A percentile compares a stretch with the other conserved stretches of the same genome.
phyloP scores from a whole-genome alignment of 805 yeast species.

The Candida boidinii region DNA sequence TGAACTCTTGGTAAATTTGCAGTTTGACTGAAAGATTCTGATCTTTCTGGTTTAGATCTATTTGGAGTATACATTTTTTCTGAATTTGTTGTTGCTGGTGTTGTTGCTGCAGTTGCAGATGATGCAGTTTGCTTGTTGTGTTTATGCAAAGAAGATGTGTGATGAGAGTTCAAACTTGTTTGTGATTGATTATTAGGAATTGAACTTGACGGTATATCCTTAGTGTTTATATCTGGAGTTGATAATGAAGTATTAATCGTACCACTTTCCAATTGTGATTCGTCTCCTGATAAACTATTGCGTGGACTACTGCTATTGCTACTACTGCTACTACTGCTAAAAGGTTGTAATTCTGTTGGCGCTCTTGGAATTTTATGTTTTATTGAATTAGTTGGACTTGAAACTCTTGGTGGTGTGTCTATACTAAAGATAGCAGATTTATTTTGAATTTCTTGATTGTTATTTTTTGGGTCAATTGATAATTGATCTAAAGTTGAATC shows the following conservation, averaged over 20 bases:
- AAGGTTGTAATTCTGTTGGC: conserved; percentile 51
- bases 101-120: conserved; percentile 1
- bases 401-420: conserved; percentile 29
- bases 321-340: conserved; percentile 35
- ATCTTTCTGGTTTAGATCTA: conserved; percentile 15
- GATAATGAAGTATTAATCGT: neutral
- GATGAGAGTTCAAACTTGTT: neutral
- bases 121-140: neutral
- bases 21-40: conserved; percentile 19
- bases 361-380: conserved; percentile 23
- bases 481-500: no score
- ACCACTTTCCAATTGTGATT: neutral
- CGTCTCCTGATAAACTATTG: neutral
- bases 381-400: conserved; percentile 11
- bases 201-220: no score
- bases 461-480: no score
- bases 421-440: conserved; percentile 8
- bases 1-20: conserved; percentile 32
- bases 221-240: no score
- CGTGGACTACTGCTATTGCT: no score
- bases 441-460: no score
- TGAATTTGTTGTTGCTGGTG: conserved; percentile 2
- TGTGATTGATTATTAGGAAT: neutral
- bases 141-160: neutral
- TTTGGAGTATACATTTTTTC: no score